Evolutionary conservation across 495 filamentous ascomycete species (phyloP).

Genomic region (Aspergillus bertholletiae): DNA sequence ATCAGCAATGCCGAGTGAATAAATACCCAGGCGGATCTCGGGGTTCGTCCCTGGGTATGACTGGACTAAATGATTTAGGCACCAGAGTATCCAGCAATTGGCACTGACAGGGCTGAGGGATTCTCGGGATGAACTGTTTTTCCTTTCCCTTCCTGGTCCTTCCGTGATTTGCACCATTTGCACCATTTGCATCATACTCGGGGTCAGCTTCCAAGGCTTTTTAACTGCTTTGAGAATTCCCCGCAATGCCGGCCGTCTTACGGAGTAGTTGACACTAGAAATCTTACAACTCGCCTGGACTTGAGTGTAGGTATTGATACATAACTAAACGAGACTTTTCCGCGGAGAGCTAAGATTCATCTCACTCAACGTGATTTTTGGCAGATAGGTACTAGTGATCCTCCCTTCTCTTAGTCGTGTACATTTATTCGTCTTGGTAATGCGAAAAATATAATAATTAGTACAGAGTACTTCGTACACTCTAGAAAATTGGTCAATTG

Average conservation of each 20-base stretch:
- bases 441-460: too few species aligned
- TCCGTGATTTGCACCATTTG: background rate
- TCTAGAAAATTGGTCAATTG: too few species aligned
- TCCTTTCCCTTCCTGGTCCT: background rate
- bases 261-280: background rate
- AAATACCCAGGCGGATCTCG: background rate
- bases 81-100: conserved; percentile 11
- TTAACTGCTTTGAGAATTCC: background rate
- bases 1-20: conserved; percentile 2
- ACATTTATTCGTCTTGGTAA: too few species aligned
- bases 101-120: background rate
- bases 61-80: conserved; percentile 12
- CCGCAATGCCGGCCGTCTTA: background rate
- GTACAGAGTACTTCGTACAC: too few species aligned
- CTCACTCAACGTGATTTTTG: background rate
- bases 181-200: too few species aligned
- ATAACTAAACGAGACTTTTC: background rate
- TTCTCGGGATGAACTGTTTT: background rate
- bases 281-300: background rate
- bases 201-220: background rate
- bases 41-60: conserved; percentile 1
- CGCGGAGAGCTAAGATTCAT: background rate
- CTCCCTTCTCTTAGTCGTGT: too few species aligned
- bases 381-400: too few species aligned
- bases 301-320: background rate